Evolutionary conservation across 108 stramenopile genomes (phyloP).

Genomic region (Nitzschia sp.): DNA sequence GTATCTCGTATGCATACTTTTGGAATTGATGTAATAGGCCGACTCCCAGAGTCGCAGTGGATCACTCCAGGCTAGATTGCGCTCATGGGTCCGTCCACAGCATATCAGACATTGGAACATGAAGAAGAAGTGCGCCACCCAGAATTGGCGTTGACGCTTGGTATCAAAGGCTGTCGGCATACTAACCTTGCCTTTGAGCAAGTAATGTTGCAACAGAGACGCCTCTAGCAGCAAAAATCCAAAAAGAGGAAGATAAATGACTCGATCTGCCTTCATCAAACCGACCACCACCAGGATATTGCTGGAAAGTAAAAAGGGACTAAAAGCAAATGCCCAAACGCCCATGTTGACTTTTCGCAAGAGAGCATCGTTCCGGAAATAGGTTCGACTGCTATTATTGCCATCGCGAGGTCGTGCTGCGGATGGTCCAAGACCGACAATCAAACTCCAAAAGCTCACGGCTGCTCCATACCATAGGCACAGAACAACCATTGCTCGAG

Average conservation of each 20-base stretch:
- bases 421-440: conserved; percentile 23
- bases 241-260: conserved; percentile 55
- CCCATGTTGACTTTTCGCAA: conserved; percentile 33
- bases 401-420: neutral
- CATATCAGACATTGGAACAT: conserved; percentile 41
- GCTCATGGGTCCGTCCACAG: conserved; percentile 38
- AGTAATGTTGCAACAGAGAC: conserved; percentile 22
- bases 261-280: conserved; percentile 65
- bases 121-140: conserved; percentile 30
- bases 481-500: conserved; percentile 30
- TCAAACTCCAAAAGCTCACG: conserved; percentile 26
- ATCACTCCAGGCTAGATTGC: conserved; percentile 53
- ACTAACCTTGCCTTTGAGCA: conserved; percentile 7
- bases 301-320: conserved; percentile 50
- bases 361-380: conserved; percentile 6
- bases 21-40: conserved; percentile 50
- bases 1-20: conserved; percentile 51
- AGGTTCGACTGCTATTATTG: neutral
- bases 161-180: conserved; percentile 21
- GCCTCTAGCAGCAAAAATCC: conserved; percentile 54
- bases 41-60: conserved; percentile 41
- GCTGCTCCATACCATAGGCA: conserved; percentile 39
- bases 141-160: conserved; percentile 16
- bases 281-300: conserved; percentile 58
- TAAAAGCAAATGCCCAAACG: conserved; percentile 41